A percentile compares a stretch with the other conserved stretches of the same genome.
Evolutionary conservation across 352 stramenopile genomes (phyloP).

Genomic region (Globisporangium cylindrosporum): DNA sequence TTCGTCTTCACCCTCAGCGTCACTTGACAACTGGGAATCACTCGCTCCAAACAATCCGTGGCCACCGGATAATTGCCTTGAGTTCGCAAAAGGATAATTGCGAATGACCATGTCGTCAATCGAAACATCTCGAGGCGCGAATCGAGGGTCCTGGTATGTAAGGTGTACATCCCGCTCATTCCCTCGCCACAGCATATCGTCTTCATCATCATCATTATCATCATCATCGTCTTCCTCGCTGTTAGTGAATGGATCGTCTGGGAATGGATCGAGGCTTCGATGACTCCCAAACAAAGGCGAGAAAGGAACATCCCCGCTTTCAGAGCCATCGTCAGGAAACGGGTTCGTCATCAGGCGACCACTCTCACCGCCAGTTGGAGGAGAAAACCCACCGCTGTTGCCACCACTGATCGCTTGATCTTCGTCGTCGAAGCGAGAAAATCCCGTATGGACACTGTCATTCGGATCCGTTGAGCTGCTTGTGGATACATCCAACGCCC

Average conservation of each 20-base stretch:
- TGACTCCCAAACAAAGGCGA: constrained; percentile 1
- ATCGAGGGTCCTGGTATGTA: not conserved
- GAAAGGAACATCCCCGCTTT: not conserved
- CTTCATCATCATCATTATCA: constrained; percentile 7
- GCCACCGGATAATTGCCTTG: not conserved
- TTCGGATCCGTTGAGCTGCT: constrained; percentile 6
- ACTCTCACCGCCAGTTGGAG: not conserved
- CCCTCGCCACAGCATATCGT: not conserved
- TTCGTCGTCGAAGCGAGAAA: constrained; percentile 6
- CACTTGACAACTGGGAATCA: constrained; percentile 16
- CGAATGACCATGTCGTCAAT: constrained; percentile 8
- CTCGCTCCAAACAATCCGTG: constrained; percentile 20
- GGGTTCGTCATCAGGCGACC: constrained; percentile 3
- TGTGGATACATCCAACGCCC: not conserved
- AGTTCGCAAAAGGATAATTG: not conserved
- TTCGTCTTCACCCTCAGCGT: constrained; percentile 18
- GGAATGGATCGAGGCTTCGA: constrained; percentile 19
- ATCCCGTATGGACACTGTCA: not conserved
- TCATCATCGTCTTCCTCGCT: constrained; percentile 19
- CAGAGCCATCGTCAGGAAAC: constrained; percentile 5
- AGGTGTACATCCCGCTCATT: not conserved
- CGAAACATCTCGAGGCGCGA: constrained; percentile 3
- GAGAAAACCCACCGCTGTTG: not conserved
- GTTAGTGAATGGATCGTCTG: constrained; percentile 23
- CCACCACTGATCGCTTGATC: not conserved